Evolutionary conservation across 2,329 filamentous ascomycete genomes (phyloP), one percentile per base, ranked within the genome.

Genomic region (Penicillium sp.): DNA sequence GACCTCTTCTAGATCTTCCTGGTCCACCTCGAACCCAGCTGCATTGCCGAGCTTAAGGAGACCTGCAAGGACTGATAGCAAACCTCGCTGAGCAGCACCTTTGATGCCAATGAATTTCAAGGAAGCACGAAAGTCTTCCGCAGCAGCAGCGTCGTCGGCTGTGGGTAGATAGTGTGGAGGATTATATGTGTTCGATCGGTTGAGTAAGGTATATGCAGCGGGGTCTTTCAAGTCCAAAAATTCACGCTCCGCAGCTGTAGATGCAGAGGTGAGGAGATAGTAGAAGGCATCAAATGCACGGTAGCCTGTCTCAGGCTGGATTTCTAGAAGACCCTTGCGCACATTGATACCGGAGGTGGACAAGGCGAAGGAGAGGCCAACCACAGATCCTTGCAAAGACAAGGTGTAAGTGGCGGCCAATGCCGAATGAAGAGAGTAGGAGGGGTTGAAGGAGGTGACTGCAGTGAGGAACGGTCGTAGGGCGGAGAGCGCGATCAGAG

Each of bases 231-330:
- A 82, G 26, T 89, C 86, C 14, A 99, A 78, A 58, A 92, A 96
- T 70, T 97, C 93, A 54, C 91, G 83, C 76, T 99, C 94, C 2
- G 91, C 88, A 4, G 89, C 86, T 1, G 90, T 94, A 0, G 94
- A 96, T 0, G 90, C 89, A n/a, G 89, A 92, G 0, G 92, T 95
- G 40, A 97, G 82, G 1, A 99, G 85, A 68, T 97, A 97, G 77
- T 99, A 97, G 71, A 99, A 97, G 48, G 96, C 94, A 69, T 99
- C 93, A 66, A 99, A 99, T 4, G 93, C 94, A 60, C 94, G 87
- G 74, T 91, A 91, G 13, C 94, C 94, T 7, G 85, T 70, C 69
- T 96, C 86, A 0, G 86, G 75, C 0, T 94, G 90, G 16, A 99
- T 85, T 55, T 89, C 86, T 16, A 97, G 79, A 11, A 99, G 80